These are phyloP conservation scores for Rubroshorea leprosula DNA, from an alignment of 345 rosid genomes.

Conservation along the genomic window DNA sequence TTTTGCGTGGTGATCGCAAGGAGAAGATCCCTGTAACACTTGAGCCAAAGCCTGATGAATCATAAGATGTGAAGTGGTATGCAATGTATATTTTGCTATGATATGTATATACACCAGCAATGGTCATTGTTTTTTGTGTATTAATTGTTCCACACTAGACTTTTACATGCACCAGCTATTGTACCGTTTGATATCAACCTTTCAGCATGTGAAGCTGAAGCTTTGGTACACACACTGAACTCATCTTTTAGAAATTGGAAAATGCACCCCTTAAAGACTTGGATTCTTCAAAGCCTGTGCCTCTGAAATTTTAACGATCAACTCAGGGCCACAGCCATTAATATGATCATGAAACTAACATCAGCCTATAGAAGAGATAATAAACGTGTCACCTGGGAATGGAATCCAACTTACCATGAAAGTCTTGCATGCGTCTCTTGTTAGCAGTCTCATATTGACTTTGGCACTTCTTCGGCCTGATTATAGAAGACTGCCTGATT, in stretches of 20 bases:
- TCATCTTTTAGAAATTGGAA: neutral
- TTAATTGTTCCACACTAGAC: slow-evolving; percentile 9
- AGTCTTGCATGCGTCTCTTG: too few relatives aligned
- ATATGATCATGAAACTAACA: too few relatives aligned
- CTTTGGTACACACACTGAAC: neutral
- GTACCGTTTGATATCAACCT: neutral
- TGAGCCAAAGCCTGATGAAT: slow-evolving; percentile 80
- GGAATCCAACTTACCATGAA: too few relatives aligned
- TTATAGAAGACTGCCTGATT: too few relatives aligned
- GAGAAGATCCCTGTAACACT: slow-evolving; percentile 82
- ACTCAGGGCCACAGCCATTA: too few relatives aligned
- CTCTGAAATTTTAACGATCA: too few relatives aligned
- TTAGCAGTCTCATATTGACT: too few relatives aligned
- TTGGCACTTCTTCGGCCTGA: too few relatives aligned
- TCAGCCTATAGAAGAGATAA: too few relatives aligned
- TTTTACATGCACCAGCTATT: slow-evolving; percentile 30
- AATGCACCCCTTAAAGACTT: neutral
- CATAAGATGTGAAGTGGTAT: slow-evolving; percentile 29
- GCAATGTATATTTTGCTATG: slow-evolving; percentile 14
- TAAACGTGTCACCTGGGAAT: too few relatives aligned
- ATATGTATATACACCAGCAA: slow-evolving; percentile 14
- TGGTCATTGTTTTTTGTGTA: slow-evolving; percentile 23
- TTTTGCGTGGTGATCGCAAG: slow-evolving; percentile 86
- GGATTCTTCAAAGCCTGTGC: too few relatives aligned
- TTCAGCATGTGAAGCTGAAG: too few relatives aligned